Base-by-base conservation (phyloP, 208 protist genomes). In the Acanthamoeba sp. region DNA sequence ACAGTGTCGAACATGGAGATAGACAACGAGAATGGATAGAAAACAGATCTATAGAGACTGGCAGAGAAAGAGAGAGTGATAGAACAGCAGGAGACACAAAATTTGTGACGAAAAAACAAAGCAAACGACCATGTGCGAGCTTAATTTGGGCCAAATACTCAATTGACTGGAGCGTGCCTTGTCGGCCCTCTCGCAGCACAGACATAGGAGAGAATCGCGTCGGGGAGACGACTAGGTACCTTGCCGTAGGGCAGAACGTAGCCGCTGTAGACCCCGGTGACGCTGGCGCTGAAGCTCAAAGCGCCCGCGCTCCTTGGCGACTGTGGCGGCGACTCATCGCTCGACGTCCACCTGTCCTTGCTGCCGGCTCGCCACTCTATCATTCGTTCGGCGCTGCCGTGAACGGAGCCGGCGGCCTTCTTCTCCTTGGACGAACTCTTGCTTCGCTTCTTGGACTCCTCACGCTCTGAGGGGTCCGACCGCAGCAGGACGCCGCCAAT, bases 261-360 rank as follows among this genome's bases (percentile, higher is more conserved):
- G 29, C 59, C 59, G 5, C 9, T 69, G 59, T 69, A 69, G 59
- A 36, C 27, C 10, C 59, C 59, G 6, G 71, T 80, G 36, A 4
- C 34, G 20, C 9, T 18, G 32, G 7, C 71, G 14, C 64, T 40
- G 32, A 73, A 16, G 64, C 34, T 10, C 22, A 40, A 5, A 24
- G 0, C 36, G 71, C 36, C 38, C 1, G 3, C 71, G 71, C 36
- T 24, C 14, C 71, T 32, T 0, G 71, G 71, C 18, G 71, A 80
- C 36, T 16, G 6, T 0, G 71, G 71, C 36, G 71, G 71, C 5
- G 71, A 80, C 38, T 38, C 36, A 16, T 80, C 71, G 71, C 16
- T 38, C 18, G 71, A 80, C 1, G 71, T 69, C 71, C 71, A 80
- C 71, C 22, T 42, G n/a, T 80, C 38, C 71, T 80, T 80, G 5